Conservation (phyloP, 352 stramenopile genomes). For the Hyaloperonospora brassicae region DNA sequence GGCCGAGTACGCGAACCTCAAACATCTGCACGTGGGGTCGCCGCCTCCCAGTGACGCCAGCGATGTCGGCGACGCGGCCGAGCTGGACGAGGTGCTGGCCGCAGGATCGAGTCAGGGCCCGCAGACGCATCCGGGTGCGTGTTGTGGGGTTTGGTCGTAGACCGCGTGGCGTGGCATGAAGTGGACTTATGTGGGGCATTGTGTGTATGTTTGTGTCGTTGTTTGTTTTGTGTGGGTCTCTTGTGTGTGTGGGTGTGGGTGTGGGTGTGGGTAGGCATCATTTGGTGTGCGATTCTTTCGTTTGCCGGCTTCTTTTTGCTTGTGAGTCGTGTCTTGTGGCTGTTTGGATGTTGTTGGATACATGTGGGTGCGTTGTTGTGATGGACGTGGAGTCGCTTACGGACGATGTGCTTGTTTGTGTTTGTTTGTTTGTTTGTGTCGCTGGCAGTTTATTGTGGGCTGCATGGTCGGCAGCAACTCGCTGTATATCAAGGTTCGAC, state of each 20-base stretch:
- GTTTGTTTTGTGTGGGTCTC: no score
- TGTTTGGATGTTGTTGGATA: background rate
- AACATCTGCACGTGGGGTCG: conserved; percentile 74
- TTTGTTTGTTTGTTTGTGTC: conserved; percentile 3
- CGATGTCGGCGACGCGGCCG: conserved; percentile 67
- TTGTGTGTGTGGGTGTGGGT: no score
- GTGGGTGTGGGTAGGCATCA: conserved; percentile 32
- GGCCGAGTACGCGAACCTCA: conserved; percentile 67
- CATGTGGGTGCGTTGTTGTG: background rate
- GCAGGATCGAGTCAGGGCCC: conserved; percentile 63
- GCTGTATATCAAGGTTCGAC: conserved; percentile 79
- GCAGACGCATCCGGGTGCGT: conserved; percentile 55
- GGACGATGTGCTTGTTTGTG: no score
- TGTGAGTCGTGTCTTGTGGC: conserved; percentile 21
- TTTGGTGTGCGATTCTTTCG: conserved; percentile 73
- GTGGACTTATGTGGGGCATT: no score
- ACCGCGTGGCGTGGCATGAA: no score
- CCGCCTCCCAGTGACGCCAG: conserved; percentile 67
- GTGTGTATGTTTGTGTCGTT: no score
- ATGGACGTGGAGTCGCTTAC: no score
- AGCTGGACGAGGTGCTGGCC: conserved; percentile 72
- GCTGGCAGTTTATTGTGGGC: conserved; percentile 65
- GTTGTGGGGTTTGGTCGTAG: no score
- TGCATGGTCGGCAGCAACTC: conserved; percentile 83
- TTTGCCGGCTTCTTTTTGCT: conserved; percentile 66